These are phyloP conservation scores for Diaporthe australafricana DNA, from an alignment of 2,329 filamentous ascomycete genomes.

Conservation along the genomic window DNA sequence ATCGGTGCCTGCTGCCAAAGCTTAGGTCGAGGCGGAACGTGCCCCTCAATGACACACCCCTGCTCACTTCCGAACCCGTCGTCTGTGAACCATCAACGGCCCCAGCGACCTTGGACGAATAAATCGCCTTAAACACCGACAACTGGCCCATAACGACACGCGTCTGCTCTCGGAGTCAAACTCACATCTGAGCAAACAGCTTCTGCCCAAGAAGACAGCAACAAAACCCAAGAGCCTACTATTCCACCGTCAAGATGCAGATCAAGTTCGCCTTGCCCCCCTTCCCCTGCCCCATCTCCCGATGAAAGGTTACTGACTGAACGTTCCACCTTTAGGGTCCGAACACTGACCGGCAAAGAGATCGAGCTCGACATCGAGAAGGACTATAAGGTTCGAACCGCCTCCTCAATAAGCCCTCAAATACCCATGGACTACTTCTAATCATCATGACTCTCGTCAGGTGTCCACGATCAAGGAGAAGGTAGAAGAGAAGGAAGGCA, in stretches of 20 bases:
- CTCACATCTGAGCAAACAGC: not conserved
- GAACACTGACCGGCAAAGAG: slow-evolving; percentile 97
- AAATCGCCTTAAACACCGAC: slow-evolving; percentile 7
- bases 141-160: not conserved
- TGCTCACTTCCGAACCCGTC: slow-evolving; percentile 1
- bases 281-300: too few relatives aligned
- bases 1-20: not conserved
- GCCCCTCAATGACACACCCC: slow-evolving; percentile 24
- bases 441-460: slow-evolving; percentile 56
- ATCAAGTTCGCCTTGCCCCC: slow-evolving; percentile 60
- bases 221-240: not conserved
- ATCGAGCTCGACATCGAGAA: slow-evolving; percentile 98
- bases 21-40: not conserved
- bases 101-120: not conserved
- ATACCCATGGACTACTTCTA: not conserved
- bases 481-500: slow-evolving; percentile 98
- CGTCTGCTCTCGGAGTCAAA: not conserved
- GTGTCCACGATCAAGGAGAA: slow-evolving; percentile 98
- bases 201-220: not conserved
- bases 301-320: slow-evolving; percentile 18
- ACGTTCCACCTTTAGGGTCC: slow-evolving; percentile 72
- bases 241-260: slow-evolving; percentile 50
- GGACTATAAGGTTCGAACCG: slow-evolving; percentile 81
- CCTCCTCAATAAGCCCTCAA: too few relatives aligned
- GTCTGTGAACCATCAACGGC: not conserved